Percentiles rank a stretch among this genome's conserved stretches.
phyloP scores from a whole-genome alignment of 208 protist genomes.

The Leptomonas seymouri region DNA sequence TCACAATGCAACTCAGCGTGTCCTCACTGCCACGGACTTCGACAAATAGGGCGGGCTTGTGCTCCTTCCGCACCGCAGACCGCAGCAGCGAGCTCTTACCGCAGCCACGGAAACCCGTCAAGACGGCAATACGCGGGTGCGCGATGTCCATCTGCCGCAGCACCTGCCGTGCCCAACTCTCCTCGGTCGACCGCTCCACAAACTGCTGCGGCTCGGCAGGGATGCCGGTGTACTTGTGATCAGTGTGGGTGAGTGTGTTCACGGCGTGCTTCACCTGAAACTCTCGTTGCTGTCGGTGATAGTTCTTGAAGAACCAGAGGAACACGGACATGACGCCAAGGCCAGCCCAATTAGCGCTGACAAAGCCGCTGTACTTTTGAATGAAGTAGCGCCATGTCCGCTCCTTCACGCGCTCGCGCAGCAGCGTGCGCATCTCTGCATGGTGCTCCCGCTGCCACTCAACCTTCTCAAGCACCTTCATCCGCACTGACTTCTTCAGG shows the following conservation, averaged over 20 bases:
- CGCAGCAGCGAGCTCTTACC: conserved; percentile 73
- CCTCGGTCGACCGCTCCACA: conserved; percentile 65
- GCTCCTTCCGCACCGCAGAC: conserved; percentile 71
- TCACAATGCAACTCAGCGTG: conserved; percentile 62
- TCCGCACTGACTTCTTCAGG: conserved; percentile 55
- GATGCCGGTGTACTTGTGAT: conserved; percentile 24
- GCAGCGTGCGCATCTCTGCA: conserved; percentile 52
- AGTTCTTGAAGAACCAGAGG: conserved; percentile 77
- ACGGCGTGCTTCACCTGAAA: conserved; percentile 74
- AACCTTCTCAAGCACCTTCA: conserved; percentile 65
- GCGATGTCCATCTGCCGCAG: conserved; percentile 69
- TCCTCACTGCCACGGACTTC: conserved; percentile 78
- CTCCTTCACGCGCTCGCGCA: conserved; percentile 73
- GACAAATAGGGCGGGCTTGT: conserved; percentile 77
- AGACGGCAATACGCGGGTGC: conserved; percentile 64
- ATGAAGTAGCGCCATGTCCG: conserved; percentile 65
- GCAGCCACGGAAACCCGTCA: conserved; percentile 58
- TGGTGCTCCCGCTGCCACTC: conserved; percentile 69
- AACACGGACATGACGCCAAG: conserved; percentile 72
- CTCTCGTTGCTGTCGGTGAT: conserved; percentile 50
- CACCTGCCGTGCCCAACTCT: conserved; percentile 73
- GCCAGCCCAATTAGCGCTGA: conserved; percentile 65
- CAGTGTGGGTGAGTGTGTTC: conserved; percentile 55
- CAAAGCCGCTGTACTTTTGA: conserved; percentile 73
- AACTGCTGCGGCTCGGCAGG: conserved; percentile 27